These are phyloP conservation scores for Diaporthe amygdali DNA, from an alignment of 2,329 filamentous ascomycete genomes.

Conservation along the genomic window DNA sequence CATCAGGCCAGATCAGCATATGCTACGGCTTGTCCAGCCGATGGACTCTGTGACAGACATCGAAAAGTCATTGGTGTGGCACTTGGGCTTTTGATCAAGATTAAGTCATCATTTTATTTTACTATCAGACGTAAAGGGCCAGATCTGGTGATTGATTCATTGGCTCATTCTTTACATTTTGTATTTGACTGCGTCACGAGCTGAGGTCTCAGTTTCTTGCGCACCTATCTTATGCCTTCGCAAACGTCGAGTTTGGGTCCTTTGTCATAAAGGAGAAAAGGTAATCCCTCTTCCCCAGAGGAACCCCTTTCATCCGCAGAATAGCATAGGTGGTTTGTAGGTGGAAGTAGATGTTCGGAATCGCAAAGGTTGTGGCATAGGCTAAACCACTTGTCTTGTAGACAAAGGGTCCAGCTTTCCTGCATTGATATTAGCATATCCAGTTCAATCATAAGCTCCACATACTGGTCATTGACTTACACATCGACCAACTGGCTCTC, in stretches of 20 bases:
- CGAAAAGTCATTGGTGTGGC: background rate
- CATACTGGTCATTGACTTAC: constrained; percentile 26
- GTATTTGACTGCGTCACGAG: background rate
- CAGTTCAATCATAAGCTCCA: background rate
- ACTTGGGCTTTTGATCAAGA: background rate
- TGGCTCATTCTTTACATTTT: too few relatives aligned
- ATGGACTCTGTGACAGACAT: background rate
- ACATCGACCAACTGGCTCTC: constrained; percentile 31
- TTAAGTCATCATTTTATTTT: background rate
- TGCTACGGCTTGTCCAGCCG: background rate
- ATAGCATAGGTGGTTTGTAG: constrained; percentile 60
- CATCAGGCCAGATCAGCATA: constrained; percentile 16
- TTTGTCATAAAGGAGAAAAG: constrained; percentile 33
- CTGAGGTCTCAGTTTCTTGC: background rate
- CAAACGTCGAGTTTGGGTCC: background rate
- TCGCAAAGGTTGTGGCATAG: constrained; percentile 49
- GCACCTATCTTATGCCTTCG: background rate
- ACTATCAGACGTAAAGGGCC: background rate
- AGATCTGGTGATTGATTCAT: background rate
- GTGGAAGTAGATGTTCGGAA: constrained; percentile 69
- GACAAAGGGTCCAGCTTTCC: background rate
- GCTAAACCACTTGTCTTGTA: constrained; percentile 32
- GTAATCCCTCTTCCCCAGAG: constrained; percentile 63
- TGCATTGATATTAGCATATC: background rate
- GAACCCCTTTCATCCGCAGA: constrained; percentile 60